phyloP scores from a whole-genome alignment of 768 basidiomycete genomes.

The Boletus rubroflammeus region DNA sequence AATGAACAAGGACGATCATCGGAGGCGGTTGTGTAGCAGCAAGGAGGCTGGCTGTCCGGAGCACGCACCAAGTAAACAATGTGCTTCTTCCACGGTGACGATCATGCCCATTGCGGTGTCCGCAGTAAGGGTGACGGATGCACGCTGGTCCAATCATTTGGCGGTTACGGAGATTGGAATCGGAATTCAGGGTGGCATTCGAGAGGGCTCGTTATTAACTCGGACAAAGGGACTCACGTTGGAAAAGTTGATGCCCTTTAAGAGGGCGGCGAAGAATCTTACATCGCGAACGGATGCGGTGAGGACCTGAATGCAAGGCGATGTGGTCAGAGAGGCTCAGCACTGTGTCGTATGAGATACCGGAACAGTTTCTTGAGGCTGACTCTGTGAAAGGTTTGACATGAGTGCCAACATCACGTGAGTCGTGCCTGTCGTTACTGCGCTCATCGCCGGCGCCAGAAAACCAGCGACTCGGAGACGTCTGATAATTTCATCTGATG shows the following conservation, averaged over 20 bases:
- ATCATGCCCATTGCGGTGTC: conserved; percentile 69
- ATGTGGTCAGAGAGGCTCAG: conserved; percentile 3
- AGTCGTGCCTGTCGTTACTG: too few relatives aligned
- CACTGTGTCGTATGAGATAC: conserved; percentile 9
- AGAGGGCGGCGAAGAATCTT: conserved; percentile 69
- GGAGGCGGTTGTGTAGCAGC: background rate
- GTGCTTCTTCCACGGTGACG: conserved; percentile 82
- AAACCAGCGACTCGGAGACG: background rate
- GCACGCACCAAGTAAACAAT: conserved; percentile 68
- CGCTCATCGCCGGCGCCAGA: background rate
- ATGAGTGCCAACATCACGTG: too few relatives aligned
- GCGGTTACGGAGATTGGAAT: conserved; percentile 8
- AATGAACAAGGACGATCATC: background rate
- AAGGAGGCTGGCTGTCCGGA: conserved; percentile 1
- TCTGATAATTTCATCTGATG: too few relatives aligned
- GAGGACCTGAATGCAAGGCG: conserved; percentile 42
- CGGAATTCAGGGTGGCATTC: background rate
- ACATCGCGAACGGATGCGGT: conserved; percentile 77
- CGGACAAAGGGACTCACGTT: conserved; percentile 50
- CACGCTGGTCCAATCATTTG: conserved; percentile 53
- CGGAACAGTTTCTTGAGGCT: conserved; percentile 20
- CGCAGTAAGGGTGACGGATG: conserved; percentile 66
- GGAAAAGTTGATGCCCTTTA: conserved; percentile 78
- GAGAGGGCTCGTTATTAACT: background rate
- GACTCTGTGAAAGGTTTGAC: conserved; percentile 24